phyloP scores from a whole-genome alignment of 2,329 filamentous ascomycete genomes.

The Onygenales sp. region DNA sequence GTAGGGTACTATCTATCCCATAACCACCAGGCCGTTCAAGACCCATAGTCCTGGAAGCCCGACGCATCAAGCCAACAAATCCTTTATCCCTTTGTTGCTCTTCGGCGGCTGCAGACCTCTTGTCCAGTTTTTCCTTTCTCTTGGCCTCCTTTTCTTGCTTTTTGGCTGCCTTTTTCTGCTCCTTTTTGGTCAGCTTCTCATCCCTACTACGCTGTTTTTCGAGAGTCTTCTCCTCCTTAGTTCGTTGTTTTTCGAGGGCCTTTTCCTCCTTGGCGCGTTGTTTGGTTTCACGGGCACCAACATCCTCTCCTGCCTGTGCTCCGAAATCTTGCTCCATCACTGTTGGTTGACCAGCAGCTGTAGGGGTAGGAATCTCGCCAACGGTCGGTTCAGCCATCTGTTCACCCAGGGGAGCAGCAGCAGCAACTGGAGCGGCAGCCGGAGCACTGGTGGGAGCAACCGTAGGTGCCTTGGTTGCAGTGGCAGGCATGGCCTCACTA shows the following conservation, averaged over 20 bases:
- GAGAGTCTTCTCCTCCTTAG: constrained; percentile 7
- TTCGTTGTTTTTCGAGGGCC: constrained; percentile 3
- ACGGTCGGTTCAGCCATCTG: background rate
- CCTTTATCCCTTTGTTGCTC: background rate
- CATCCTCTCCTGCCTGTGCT: background rate
- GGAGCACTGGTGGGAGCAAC: background rate
- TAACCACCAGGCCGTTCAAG: background rate
- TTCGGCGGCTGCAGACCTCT: background rate
- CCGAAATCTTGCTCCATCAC: background rate
- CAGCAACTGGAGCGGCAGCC: background rate
- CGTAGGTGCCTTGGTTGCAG: background rate
- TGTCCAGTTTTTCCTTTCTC: background rate
- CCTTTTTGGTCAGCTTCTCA: background rate
- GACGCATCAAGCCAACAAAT: background rate
- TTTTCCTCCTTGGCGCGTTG: constrained; percentile 8
- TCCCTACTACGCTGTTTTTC: constrained; percentile 1
- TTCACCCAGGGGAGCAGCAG: too few species aligned
- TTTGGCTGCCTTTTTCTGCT: background rate
- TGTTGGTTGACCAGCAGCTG: background rate
- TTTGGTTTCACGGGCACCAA: background rate
- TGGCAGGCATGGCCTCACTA: background rate
- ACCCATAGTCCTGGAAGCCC: background rate
- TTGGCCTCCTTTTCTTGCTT: background rate
- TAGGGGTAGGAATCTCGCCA: background rate
- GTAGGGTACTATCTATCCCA: background rate